Evolutionary conservation across 768 basidiomycete genomes (phyloP).

Genomic region (Leccinum variicolor): DNA sequence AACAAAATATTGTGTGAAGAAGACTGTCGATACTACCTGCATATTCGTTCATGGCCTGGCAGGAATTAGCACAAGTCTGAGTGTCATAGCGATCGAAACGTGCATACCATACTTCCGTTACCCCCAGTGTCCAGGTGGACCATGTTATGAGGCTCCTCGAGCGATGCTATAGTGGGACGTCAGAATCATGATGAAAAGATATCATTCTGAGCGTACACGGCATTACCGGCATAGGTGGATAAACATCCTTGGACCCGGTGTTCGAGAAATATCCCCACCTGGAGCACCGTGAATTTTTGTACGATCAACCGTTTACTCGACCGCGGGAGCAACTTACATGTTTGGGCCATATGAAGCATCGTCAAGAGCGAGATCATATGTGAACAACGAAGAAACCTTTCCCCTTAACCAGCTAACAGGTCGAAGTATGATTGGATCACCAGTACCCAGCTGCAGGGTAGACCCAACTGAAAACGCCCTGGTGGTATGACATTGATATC

Average conservation of each 20-base stretch:
- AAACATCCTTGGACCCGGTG: neutral
- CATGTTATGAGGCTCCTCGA: constrained; percentile 21
- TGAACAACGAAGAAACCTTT: constrained; percentile 15
- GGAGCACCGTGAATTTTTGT: neutral
- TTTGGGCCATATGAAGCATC: constrained; percentile 14
- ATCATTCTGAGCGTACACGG: constrained; percentile 2
- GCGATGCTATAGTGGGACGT: constrained; percentile 4
- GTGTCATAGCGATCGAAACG: neutral
- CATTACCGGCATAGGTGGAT: constrained; percentile 2
- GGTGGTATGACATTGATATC: neutral
- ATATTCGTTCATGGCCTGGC: constrained; percentile 13
- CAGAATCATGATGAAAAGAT: neutral
- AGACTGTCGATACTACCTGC: constrained; percentile 8
- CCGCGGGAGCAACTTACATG: constrained; percentile 5
- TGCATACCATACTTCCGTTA: constrained; percentile 16
- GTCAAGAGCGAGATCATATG: constrained; percentile 8
- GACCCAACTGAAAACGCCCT: constrained; percentile 9
- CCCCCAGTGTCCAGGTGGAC: constrained; percentile 17
- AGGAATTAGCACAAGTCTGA: neutral
- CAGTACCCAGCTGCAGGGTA: neutral
- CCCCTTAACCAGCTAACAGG: constrained; percentile 16
- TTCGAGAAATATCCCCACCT: constrained; percentile 22
- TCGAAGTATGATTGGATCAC: fast-evolving
- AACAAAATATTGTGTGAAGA: neutral
- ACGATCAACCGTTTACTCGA: neutral